Percentiles rank a stretch among this genome's conserved stretches.
Conservation (phyloP, 202 grass and related monocot species). For the Alloteropsis angusta region DNA sequence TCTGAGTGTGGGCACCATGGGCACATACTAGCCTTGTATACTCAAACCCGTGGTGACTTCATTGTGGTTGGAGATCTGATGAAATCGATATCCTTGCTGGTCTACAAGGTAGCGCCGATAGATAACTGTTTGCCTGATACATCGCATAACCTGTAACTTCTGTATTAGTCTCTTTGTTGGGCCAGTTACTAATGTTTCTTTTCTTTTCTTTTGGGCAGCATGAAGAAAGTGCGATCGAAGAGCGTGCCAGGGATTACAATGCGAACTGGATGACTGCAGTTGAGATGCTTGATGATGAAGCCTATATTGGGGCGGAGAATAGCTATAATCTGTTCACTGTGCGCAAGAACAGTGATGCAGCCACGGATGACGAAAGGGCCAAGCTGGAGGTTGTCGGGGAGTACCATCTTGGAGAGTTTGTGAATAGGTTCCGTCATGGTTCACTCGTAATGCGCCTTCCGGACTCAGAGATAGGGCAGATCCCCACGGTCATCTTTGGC, state of each 20-base stretch:
- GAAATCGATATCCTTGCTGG: conserved; percentile 93
- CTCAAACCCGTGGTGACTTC: conserved; percentile 95
- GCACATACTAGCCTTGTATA: conserved; percentile 85
- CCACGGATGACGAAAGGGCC: conserved; percentile 85
- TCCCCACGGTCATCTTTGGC: conserved; percentile 87
- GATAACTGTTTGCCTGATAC: background rate
- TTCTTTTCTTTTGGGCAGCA: conserved; percentile 37
- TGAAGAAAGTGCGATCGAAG: conserved; percentile 94
- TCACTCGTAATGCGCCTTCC: conserved; percentile 95
- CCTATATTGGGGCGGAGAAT: conserved; percentile 85
- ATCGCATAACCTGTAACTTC: background rate
- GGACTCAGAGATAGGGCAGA: conserved; percentile 72
- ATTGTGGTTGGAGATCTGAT: conserved; percentile 97
- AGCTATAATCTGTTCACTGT: conserved; percentile 88
- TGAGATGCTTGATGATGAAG: conserved; percentile 94
- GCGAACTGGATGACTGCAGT: conserved; percentile 99
- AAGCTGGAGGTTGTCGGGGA: conserved; percentile 88
- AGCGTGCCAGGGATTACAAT: conserved; percentile 85
- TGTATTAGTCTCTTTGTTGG: background rate
- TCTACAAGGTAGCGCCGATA: conserved; percentile 63
- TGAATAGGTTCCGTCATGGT: conserved; percentile 84
- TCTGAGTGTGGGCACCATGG: conserved; percentile 93
- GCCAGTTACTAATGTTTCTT: background rate
- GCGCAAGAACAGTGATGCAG: conserved; percentile 92
- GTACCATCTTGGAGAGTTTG: conserved; percentile 96